Evolutionary conservation across 352 stramenopile genomes (phyloP).

Genomic region (Pythium biforme): DNA sequence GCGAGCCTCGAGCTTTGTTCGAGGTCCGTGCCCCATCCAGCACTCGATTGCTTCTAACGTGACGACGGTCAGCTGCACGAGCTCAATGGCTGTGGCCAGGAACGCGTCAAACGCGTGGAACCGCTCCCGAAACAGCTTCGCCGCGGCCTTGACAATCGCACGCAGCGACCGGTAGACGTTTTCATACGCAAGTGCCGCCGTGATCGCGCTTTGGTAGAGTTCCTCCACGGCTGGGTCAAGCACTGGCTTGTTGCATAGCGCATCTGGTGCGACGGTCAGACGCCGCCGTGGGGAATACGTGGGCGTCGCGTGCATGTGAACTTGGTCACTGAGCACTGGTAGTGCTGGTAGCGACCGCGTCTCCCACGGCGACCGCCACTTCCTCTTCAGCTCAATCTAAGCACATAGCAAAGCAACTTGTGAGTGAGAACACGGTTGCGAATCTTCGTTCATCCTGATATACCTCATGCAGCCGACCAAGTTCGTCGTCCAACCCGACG

Average conservation of each 20-base stretch:
- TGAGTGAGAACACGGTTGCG: no score
- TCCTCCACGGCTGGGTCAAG: slow-evolving; percentile 20
- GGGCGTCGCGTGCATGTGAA: background rate
- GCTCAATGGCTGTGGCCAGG: slow-evolving; percentile 25
- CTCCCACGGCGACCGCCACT: slow-evolving; percentile 32
- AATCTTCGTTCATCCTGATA: no score
- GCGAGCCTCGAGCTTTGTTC: background rate
- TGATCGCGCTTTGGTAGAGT: slow-evolving; percentile 36
- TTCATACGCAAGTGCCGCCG: slow-evolving; percentile 40
- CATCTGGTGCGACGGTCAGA: background rate
- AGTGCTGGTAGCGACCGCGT: slow-evolving; percentile 10
- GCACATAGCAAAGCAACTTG: no score
- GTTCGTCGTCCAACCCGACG: slow-evolving; percentile 32
- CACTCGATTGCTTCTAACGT: slow-evolving; percentile 38
- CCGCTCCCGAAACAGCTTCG: slow-evolving; percentile 44
- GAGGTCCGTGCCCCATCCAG: slow-evolving; percentile 30
- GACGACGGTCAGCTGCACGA: slow-evolving; percentile 33
- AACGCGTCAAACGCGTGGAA: slow-evolving; percentile 70
- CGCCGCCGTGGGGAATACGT: background rate
- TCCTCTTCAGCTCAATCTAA: slow-evolving; percentile 31
- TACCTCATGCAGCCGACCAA: slow-evolving; percentile 40
- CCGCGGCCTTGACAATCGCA: background rate
- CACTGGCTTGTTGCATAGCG: background rate
- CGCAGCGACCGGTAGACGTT: slow-evolving; percentile 26
- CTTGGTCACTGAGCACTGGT: background rate